Conservation (phyloP, 495 filamentous ascomycete genomes). For the Tuber magnatum region DNA sequence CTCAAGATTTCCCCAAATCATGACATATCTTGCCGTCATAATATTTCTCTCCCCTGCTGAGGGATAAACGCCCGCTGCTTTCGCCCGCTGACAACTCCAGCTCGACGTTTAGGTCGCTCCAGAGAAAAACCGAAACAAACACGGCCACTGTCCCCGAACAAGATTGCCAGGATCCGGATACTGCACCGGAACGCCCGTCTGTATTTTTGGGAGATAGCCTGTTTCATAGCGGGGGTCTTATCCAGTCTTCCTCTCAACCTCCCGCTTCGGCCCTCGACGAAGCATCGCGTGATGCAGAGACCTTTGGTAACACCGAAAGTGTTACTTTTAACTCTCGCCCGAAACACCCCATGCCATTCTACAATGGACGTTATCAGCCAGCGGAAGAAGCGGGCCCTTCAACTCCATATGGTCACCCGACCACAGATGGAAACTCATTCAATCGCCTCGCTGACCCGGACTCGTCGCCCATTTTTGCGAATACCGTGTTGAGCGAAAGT, state of each 20-base stretch:
- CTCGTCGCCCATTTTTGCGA: background rate
- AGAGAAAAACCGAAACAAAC: background rate
- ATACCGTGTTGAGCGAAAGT: background rate
- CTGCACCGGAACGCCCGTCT: background rate
- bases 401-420: background rate
- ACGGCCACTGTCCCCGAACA: background rate
- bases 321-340: background rate
- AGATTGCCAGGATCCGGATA: background rate
- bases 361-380: background rate
- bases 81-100: background rate
- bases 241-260: background rate
- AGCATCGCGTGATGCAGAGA: background rate
- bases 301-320: background rate
- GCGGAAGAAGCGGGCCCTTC: background rate
- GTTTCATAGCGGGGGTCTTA: background rate
- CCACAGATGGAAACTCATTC: background rate
- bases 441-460: background rate
- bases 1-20: background rate
- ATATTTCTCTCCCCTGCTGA: background rate
- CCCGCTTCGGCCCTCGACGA: background rate
- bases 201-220: rapidly evolving
- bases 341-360: background rate
- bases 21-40: background rate
- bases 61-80: background rate
- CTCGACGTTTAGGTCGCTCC: background rate